phyloP scores from a whole-genome alignment of 2,329 filamentous ascomycete species.

The Ophiocordyceps camponoti-saundersi region DNA sequence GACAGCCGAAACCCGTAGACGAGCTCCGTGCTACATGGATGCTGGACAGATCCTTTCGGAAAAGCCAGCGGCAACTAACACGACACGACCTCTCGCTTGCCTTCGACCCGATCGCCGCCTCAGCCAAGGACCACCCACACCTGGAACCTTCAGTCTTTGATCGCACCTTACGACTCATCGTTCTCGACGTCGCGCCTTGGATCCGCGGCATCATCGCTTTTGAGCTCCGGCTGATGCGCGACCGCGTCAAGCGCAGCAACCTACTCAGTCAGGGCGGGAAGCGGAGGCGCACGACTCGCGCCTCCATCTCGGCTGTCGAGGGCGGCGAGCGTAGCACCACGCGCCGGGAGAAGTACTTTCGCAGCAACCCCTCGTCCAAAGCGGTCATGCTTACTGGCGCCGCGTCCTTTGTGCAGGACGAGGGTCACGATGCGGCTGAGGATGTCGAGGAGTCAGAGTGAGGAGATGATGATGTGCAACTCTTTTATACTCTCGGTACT shows the following conservation, averaged over 20 bases:
- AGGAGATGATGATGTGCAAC: background rate
- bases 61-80: constrained; percentile 13
- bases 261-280: constrained; percentile 44
- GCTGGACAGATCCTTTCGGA: constrained; percentile 21
- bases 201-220: constrained; percentile 71
- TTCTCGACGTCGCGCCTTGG: constrained; percentile 72
- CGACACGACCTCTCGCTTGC: constrained; percentile 38
- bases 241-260: constrained; percentile 44
- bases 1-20: constrained; percentile 10
- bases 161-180: constrained; percentile 46
- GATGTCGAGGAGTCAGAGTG: background rate
- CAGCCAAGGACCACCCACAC: constrained; percentile 24
- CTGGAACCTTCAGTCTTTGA: constrained; percentile 64
- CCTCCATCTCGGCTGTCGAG: constrained; percentile 61
- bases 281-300: constrained; percentile 52
- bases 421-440: background rate
- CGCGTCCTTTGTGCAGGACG: constrained; percentile 3
- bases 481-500: too few species aligned
- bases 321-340: constrained; percentile 51
- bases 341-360: constrained; percentile 58
- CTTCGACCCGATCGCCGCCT: constrained; percentile 41
- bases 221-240: constrained; percentile 53
- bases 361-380: constrained; percentile 37
- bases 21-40: constrained; percentile 16
- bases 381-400: constrained; percentile 50